Percentiles rank a stretch among this genome's conserved stretches.
phyloP scores from a whole-genome alignment of 2,329 filamentous ascomycete species.

The Fusarium lateritium region DNA sequence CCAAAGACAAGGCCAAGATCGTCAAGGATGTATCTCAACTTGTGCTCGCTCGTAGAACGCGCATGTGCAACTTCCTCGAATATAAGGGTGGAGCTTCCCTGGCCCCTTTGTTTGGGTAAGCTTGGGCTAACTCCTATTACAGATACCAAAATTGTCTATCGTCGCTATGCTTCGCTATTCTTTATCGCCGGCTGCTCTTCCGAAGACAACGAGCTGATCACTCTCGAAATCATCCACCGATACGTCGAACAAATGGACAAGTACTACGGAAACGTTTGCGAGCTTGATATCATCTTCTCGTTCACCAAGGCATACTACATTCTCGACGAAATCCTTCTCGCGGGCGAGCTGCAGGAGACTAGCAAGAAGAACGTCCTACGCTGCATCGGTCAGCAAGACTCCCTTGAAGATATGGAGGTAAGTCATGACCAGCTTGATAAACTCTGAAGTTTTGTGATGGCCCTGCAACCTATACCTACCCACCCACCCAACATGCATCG shows the following conservation, averaged over 20 bases:
- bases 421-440: slow-evolving; percentile 60
- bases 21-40: slow-evolving; percentile 99
- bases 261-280: slow-evolving; percentile 99
- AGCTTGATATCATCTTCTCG: slow-evolving; percentile 99
- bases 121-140: slow-evolving; percentile 31
- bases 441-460: slow-evolving; percentile 37
- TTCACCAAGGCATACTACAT: slow-evolving; percentile 99
- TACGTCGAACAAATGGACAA: slow-evolving; percentile 99
- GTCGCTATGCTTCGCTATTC: slow-evolving; percentile 97
- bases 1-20: slow-evolving; percentile 99
- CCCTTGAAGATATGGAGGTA: slow-evolving; percentile 99
- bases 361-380: slow-evolving; percentile 99
- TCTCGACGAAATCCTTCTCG: slow-evolving; percentile 93
- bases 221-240: slow-evolving; percentile 97
- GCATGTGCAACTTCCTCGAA: slow-evolving; percentile 99
- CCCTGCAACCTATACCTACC: slow-evolving; percentile 35
- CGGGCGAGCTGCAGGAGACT: slow-evolving; percentile 97
- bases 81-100: slow-evolving; percentile 84
- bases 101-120: slow-evolving; percentile 16
- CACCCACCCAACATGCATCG: slow-evolving; percentile 24
- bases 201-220: slow-evolving; percentile 98
- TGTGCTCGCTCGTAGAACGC: slow-evolving; percentile 92
- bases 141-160: slow-evolving; percentile 99
- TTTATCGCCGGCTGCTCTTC: slow-evolving; percentile 98
- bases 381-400: slow-evolving; percentile 97